A percentile compares a stretch with the other conserved stretches of the same genome.
These are phyloP conservation scores for Skeletonema potamos DNA, from an alignment of 108 stramenopile species.

Conservation along the genomic window DNA sequence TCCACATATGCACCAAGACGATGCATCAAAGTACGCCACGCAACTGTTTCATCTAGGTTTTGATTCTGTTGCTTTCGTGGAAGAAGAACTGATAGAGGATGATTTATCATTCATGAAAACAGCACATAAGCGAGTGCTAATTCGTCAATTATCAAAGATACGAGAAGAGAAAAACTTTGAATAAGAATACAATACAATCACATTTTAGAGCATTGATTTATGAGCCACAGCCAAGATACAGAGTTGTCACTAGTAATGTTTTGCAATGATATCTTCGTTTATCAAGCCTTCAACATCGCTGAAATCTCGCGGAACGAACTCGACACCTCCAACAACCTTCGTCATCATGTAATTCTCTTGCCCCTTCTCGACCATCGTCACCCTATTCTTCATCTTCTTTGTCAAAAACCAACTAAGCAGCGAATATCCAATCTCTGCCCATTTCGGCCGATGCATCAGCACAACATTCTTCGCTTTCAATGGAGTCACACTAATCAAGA, in stretches of 20 bases:
- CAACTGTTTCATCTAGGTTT: slow-evolving; percentile 41
- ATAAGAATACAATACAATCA: neutral
- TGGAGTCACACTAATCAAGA: slow-evolving; percentile 64
- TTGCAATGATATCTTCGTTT: slow-evolving; percentile 25
- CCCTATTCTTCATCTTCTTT: slow-evolving; percentile 46
- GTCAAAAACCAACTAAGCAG: slow-evolving; percentile 48
- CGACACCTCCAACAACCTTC: slow-evolving; percentile 29
- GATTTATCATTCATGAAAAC: slow-evolving; percentile 49
- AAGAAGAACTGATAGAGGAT: slow-evolving; percentile 33
- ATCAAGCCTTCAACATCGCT: slow-evolving; percentile 15
- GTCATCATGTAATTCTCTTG: slow-evolving; percentile 26
- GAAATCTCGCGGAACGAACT: slow-evolving; percentile 36
- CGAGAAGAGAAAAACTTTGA: slow-evolving; percentile 1
- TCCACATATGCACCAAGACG: slow-evolving; percentile 37
- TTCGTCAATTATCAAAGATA: slow-evolving; percentile 14
- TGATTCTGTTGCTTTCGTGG: slow-evolving; percentile 46
- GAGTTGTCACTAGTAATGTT: neutral
- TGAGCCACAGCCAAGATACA: neutral
- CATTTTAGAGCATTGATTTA: neutral
- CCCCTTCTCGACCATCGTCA: slow-evolving; percentile 43
- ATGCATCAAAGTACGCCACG: slow-evolving; percentile 25
- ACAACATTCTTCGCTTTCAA: slow-evolving; percentile 58
- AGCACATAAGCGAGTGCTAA: slow-evolving; percentile 41
- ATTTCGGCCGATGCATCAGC: slow-evolving; percentile 45
- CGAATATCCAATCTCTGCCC: slow-evolving; percentile 44